Percentiles rank a stretch among this genome's conserved stretches.
These are phyloP conservation scores for Metschnikowia kofuensis DNA, from an alignment of 805 yeast species.

Conservation along the genomic window DNA sequence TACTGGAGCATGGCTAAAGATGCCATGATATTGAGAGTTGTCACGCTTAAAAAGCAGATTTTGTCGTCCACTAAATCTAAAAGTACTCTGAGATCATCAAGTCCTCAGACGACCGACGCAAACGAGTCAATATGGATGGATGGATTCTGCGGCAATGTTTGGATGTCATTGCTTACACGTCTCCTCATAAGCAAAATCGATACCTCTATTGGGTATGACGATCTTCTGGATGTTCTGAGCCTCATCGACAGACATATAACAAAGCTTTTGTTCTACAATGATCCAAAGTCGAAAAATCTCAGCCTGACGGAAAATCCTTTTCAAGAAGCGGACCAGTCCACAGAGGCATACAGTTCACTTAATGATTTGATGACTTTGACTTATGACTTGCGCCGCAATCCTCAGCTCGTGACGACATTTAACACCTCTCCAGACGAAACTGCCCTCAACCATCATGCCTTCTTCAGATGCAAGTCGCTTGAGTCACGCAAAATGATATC, in stretches of 20 bases:
- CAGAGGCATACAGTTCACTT: slow-evolving; percentile 22
- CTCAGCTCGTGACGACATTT: slow-evolving; percentile 35
- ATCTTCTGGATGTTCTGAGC: slow-evolving; percentile 26
- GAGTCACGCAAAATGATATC: slow-evolving; percentile 24
- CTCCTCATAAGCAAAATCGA: slow-evolving; percentile 34
- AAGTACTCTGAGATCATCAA: slow-evolving; percentile 10
- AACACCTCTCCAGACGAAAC: slow-evolving; percentile 47
- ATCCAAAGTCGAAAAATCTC: slow-evolving; percentile 18
- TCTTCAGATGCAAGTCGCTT: slow-evolving; percentile 19
- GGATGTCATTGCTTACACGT: slow-evolving; percentile 30
- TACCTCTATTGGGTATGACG: slow-evolving; percentile 31
- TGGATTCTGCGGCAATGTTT: slow-evolving; percentile 33
- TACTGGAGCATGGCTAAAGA: slow-evolving; percentile 23
- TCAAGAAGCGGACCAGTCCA: too few species aligned
- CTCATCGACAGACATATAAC: slow-evolving; percentile 27
- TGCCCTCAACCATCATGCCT: slow-evolving; percentile 37
- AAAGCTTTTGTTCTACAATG: slow-evolving; percentile 27
- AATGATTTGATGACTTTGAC: slow-evolving; percentile 28
- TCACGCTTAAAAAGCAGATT: slow-evolving; percentile 25
- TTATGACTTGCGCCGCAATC: slow-evolving; percentile 35
- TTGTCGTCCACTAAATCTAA: background rate
- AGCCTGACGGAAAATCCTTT: slow-evolving; percentile 22
- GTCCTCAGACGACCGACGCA: slow-evolving; percentile 20
- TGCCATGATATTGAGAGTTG: slow-evolving; percentile 27
- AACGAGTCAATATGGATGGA: slow-evolving; percentile 26